Base-by-base conservation (phyloP, 352 stramenopile species). In the Phytophthora syringae region DNA sequence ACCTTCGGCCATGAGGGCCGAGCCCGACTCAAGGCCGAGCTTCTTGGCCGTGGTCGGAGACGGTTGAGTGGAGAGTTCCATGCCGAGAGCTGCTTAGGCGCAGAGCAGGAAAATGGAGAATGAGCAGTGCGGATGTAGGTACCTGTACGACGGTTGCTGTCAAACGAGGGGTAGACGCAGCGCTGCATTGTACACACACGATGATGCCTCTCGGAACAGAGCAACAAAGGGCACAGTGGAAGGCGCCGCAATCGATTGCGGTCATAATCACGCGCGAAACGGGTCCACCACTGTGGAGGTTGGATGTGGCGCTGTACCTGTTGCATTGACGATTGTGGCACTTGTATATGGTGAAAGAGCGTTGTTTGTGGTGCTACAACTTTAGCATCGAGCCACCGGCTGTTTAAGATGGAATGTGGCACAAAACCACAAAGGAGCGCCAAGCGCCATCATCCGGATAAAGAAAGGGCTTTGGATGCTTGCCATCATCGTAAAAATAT, bases 61-160 rank as follows among this genome's bases (percentile, higher is more conserved):
- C 5, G 53, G 44, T 22, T 51, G 40, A 25, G 52, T 49, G 20
- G 44, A 37, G n/a, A 34, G 20, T 18, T 69, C 60, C 60, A 69
- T 69, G 28, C 15, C 43, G 13, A n/a, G n/a, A n/a, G 12, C 27
- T 55, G 44, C 30, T 54, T 70, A 39, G 2, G 47, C 3, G 47
- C 48, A 44, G 43, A 30, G 55, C 54, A 65, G 62, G 20, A 52
- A 61, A 70, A 70, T 65, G 62, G 55, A 43, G 54, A 70, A 59
- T 70, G 62, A 70, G 15, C 27, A 11, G n/a, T n/a, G n/a, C 34
- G 20, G 21, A 39, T 10, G 15, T 21, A 1, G 27, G 28, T 13
- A n/a, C n/a, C n/a, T n/a, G n/a, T n/a, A n/a, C n/a, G n/a, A n/a
- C n/a, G 0, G 50, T 27, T 18, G 27, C 36, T 55, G 61, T 70